Percentiles rank a stretch among this genome's conserved stretches.
Evolutionary conservation across 2,329 filamentous ascomycete species (phyloP).

Genomic region (Rhexocercosporidium sp.): DNA sequence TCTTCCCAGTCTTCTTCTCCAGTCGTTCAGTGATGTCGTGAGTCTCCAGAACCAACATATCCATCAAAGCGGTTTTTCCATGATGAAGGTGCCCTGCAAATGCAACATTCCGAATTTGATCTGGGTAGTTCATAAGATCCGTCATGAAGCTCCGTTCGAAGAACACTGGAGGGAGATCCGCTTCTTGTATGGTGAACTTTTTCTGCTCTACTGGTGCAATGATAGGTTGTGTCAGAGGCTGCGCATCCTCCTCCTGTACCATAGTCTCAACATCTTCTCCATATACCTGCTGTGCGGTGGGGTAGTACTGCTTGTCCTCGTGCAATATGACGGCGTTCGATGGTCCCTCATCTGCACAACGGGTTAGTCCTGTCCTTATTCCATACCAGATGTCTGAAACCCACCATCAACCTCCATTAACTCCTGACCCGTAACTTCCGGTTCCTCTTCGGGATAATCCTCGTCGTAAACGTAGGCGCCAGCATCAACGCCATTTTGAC

Average conservation of each 20-base stretch:
- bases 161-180: constrained; percentile 84
- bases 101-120: constrained; percentile 91
- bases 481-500: constrained; percentile 74
- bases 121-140: constrained; percentile 94
- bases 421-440: constrained; percentile 73
- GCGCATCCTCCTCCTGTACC: constrained; percentile 96
- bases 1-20: constrained; percentile 80
- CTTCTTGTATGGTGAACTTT: constrained; percentile 94
- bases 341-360: constrained; percentile 73
- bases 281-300: constrained; percentile 95
- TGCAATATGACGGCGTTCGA: constrained; percentile 98
- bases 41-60: constrained; percentile 96
- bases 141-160: constrained; percentile 93
- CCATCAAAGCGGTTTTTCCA: constrained; percentile 97
- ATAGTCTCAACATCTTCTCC: constrained; percentile 92
- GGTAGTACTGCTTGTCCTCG: constrained; percentile 99
- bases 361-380: constrained; percentile 35
- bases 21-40: constrained; percentile 83
- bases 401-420: constrained; percentile 91
- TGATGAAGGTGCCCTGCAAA: constrained; percentile 94
- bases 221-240: constrained; percentile 89
- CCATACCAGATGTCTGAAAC: constrained; percentile 30
- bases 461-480: constrained; percentile 84
- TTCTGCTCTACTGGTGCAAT: constrained; percentile 92
- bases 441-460: constrained; percentile 67